Conservation (phyloP, 2,329 filamentous ascomycete genomes). For the Ceratocystis papillata region DNA sequence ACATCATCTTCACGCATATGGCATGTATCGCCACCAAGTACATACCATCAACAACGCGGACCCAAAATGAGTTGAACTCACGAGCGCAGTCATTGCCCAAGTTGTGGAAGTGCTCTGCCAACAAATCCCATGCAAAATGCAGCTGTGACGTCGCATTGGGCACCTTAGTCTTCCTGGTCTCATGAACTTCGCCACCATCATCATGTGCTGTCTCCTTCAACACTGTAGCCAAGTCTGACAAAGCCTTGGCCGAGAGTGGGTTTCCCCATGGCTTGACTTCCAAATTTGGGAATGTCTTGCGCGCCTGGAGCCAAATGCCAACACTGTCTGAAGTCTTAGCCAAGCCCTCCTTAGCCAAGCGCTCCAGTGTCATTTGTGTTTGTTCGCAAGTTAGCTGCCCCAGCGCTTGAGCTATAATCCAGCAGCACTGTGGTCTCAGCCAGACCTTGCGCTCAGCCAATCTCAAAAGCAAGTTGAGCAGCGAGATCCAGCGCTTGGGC, state of each 20-base stretch:
- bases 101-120: conserved; percentile 48
- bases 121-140: conserved; percentile 77
- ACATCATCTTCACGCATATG: not conserved
- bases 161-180: conserved; percentile 43
- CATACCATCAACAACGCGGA: conserved; percentile 72
- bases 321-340: conserved; percentile 78
- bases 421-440: conserved; percentile 80
- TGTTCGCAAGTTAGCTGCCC: conserved; percentile 49
- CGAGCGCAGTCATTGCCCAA: conserved; percentile 33
- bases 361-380: conserved; percentile 51
- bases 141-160: conserved; percentile 70
- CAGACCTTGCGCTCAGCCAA: conserved; percentile 74
- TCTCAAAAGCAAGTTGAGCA: conserved; percentile 63
- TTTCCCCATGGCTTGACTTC: conserved; percentile 65
- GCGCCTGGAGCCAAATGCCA: conserved; percentile 70
- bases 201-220: conserved; percentile 59
- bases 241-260: conserved; percentile 59
- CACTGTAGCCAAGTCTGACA: conserved; percentile 59
- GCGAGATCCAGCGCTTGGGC: conserved; percentile 47
- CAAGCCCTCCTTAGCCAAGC: conserved; percentile 53
- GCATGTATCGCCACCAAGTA: conserved; percentile 24
- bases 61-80: conserved; percentile 71
- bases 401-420: conserved; percentile 64
- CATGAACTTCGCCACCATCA: conserved; percentile 33
- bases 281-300: conserved; percentile 51